These are phyloP conservation scores for Apiotrichum porosum DNA, from an alignment of 1,284 basidiomycete genomes.

Conservation along the genomic window DNA sequence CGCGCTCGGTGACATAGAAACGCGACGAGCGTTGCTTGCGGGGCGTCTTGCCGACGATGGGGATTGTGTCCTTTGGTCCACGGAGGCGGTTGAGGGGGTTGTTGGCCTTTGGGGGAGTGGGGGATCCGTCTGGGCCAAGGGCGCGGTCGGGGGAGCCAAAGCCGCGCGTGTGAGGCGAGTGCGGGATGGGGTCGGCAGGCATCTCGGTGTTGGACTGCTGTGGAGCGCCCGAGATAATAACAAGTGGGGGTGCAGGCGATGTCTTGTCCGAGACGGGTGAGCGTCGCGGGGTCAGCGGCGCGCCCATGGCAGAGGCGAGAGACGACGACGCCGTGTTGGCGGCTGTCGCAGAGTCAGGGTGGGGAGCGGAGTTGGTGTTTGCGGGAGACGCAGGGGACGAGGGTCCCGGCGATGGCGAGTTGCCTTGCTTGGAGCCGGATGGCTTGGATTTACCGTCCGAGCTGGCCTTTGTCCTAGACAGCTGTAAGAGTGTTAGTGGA, in stretches of 20 bases:
- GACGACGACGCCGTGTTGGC: constrained; percentile 8
- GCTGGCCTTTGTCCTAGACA: constrained; percentile 41
- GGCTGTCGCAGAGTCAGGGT: not conserved
- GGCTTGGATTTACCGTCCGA: constrained; percentile 44
- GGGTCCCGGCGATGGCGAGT: constrained; percentile 24
- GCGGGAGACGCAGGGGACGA: constrained; percentile 8
- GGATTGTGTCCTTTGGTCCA: constrained; percentile 81
- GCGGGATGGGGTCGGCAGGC: constrained; percentile 57
- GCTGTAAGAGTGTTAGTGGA: constrained; percentile 12
- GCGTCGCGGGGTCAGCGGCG: constrained; percentile 43
- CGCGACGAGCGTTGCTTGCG: constrained; percentile 92
- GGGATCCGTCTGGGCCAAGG: constrained; percentile 38
- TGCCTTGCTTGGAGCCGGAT: constrained; percentile 49
- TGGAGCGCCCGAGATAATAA: constrained; percentile 68
- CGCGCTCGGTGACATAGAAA: constrained; percentile 92
- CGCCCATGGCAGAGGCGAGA: constrained; percentile 26
- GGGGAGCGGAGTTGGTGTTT: not conserved
- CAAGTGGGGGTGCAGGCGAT: constrained; percentile 68
- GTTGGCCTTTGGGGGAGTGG: constrained; percentile 51
- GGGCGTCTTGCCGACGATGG: constrained; percentile 88
- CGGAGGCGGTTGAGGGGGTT: constrained; percentile 50
- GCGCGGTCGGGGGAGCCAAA: constrained; percentile 39
- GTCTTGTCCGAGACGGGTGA: constrained; percentile 47
- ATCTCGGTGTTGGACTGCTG: constrained; percentile 54
- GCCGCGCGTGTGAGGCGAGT: constrained; percentile 52